phyloP scores from a whole-genome alignment of 1,284 basidiomycete species.

The Pisolithus thermaeus region DNA sequence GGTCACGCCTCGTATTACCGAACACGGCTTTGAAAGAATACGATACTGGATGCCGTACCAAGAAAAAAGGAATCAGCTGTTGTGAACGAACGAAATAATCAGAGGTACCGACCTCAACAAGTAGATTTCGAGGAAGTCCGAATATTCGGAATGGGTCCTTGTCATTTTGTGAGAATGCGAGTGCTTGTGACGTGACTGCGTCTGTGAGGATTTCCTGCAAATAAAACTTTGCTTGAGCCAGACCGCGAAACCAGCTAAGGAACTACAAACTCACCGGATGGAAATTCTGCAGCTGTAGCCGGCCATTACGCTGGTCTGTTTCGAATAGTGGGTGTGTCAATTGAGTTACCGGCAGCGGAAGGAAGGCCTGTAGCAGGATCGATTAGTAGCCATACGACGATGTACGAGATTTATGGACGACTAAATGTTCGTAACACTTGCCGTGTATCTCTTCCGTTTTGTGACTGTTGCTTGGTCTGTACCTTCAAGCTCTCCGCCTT shows the following conservation, averaged over 20 bases:
- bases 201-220: slow-evolving; percentile 26
- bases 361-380: slow-evolving; percentile 20
- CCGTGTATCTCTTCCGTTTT: slow-evolving; percentile 3
- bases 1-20: slow-evolving; percentile 63
- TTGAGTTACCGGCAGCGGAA: slow-evolving; percentile 31
- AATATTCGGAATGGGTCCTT: slow-evolving; percentile 52
- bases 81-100: slow-evolving; percentile 27
- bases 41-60: slow-evolving; percentile 45
- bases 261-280: slow-evolving; percentile 16
- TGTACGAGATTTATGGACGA: too few relatives aligned
- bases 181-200: slow-evolving; percentile 24
- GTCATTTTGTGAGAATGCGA: slow-evolving; percentile 31
- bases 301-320: slow-evolving; percentile 48
- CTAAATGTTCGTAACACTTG: not conserved
- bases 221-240: too few relatives aligned
- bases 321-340: slow-evolving; percentile 51
- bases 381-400: too few relatives aligned
- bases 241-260: not conserved
- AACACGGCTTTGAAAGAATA: slow-evolving; percentile 56
- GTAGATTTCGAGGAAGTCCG: slow-evolving; percentile 59
- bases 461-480: not conserved
- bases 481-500: not conserved
- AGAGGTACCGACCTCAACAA: slow-evolving; percentile 53
- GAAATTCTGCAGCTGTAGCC: slow-evolving; percentile 44
- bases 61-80: not conserved